These are phyloP conservation scores for Aspergillus calidoustus DNA, from an alignment of 2,329 filamentous ascomycete genomes.

Conservation along the genomic window DNA sequence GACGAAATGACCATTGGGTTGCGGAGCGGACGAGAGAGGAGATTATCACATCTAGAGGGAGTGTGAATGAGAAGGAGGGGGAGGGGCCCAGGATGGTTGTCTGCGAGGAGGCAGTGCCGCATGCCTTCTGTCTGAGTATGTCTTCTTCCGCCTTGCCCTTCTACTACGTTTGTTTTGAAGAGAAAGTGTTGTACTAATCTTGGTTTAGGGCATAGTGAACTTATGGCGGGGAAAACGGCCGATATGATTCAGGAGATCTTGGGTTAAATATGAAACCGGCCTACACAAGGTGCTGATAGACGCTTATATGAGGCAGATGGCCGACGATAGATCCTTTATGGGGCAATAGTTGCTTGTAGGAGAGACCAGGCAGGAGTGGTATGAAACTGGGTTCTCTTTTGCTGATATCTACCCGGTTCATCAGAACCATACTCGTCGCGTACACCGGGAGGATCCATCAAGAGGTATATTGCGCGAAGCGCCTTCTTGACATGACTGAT, in stretches of 20 bases:
- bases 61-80: conserved; percentile 14
- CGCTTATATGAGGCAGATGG: too few species aligned
- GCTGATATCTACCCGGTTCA: not conserved
- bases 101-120: conserved; percentile 59
- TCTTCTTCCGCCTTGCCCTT: conserved; percentile 19
- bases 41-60: conserved; percentile 53
- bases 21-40: conserved; percentile 61
- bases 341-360: too few species aligned
- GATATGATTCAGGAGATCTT: conserved; percentile 49
- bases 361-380: not conserved
- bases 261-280: not conserved
- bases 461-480: not conserved
- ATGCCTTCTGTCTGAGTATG: conserved; percentile 64
- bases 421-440: not conserved
- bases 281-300: too few species aligned
- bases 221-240: conserved; percentile 57
- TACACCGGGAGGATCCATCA: not conserved
- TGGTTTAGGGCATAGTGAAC: conserved; percentile 43
- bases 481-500: not conserved
- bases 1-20: conserved; percentile 65
- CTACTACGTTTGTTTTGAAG: not conserved
- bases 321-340: too few species aligned
- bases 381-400: not conserved
- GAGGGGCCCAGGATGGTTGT: conserved; percentile 58
- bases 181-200: not conserved